Evolutionary conservation across 2,329 filamentous ascomycete species (phyloP).

Genomic region (Calonectria leucothoes): DNA sequence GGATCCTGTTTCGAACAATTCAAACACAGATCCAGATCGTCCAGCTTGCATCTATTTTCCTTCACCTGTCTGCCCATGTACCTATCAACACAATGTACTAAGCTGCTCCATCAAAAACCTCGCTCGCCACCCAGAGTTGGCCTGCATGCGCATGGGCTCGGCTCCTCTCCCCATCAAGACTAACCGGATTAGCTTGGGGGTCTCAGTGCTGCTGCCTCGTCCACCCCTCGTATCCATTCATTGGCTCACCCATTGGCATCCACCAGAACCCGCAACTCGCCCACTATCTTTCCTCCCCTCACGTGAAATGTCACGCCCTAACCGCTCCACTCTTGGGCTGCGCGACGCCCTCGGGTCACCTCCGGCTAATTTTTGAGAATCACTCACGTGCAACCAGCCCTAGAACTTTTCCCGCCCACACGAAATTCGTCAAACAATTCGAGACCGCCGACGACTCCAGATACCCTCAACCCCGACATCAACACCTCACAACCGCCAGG

Average conservation of each 20-base stretch:
- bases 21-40: background rate
- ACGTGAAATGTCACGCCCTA: slow-evolving; percentile 40
- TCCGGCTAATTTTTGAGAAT: slow-evolving; percentile 37
- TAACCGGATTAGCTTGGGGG: background rate
- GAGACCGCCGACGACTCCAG: slow-evolving; percentile 52
- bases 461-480: slow-evolving; percentile 58
- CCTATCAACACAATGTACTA: background rate
- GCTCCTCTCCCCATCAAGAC: background rate
- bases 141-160: background rate
- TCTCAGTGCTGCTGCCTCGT: background rate
- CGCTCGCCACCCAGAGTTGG: background rate
- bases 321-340: slow-evolving; percentile 9
- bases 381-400: slow-evolving; percentile 56
- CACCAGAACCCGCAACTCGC: background rate
- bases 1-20: background rate
- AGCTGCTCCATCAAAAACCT: background rate
- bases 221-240: background rate
- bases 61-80: background rate
- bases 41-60: background rate
- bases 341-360: slow-evolving; percentile 38
- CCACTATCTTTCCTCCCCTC: background rate
- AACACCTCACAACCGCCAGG: slow-evolving; percentile 72
- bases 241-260: background rate
- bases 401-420: slow-evolving; percentile 60
- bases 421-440: slow-evolving; percentile 53